Evolutionary conservation across 2,329 filamentous ascomycete genomes (phyloP), one percentile per base, ranked within the genome.

Genomic region (Bisporella sp.): DNA sequence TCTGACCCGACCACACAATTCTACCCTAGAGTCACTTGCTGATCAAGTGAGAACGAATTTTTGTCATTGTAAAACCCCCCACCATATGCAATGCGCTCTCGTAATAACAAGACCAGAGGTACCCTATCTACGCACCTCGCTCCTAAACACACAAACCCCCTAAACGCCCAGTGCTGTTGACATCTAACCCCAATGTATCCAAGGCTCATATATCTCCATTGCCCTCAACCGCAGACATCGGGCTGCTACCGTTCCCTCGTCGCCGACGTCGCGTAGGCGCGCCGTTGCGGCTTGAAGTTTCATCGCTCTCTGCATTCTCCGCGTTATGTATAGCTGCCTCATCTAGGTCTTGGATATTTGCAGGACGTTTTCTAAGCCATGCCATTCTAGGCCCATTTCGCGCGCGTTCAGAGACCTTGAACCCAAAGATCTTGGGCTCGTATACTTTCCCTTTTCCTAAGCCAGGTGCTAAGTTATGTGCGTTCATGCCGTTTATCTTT

Each of bases 381-480:
- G 91, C 90, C 93, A 99, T 99, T 54, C 93, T 80, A 9, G 93
- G 93, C 0, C 93, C 93, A 29, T 88, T 90, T 59, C 87, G 82
- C 41, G 93, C 89, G 51, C 91, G 78, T 69, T 97, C 93, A 13
- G 88, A 92, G 28, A 99, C 93, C 54, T 87, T 82, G 73, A 99
- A 99, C 31, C 93, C 93, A 70, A 97, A 99, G 66, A 99, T 97
- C 59, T 85, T 87, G 52, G 93, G 90, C 66, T 96, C 89, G 70
- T 97, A 97, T 62, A 96, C 89, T 67, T 84, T 89, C 52, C 82
- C 82, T 45, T 74, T 74, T 8, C 93, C 93, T 3, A 99, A 76
- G 1, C 90, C 89, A 0, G 93, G 91, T 1, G 87, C 91, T 57
- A 96, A 85, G 68, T 97, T 99, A 60, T 83, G 79, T 4, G 87